Evolutionary conservation across 2,329 filamentous ascomycete species (phyloP).

Genomic region (Kalaharituber pfeilii): DNA sequence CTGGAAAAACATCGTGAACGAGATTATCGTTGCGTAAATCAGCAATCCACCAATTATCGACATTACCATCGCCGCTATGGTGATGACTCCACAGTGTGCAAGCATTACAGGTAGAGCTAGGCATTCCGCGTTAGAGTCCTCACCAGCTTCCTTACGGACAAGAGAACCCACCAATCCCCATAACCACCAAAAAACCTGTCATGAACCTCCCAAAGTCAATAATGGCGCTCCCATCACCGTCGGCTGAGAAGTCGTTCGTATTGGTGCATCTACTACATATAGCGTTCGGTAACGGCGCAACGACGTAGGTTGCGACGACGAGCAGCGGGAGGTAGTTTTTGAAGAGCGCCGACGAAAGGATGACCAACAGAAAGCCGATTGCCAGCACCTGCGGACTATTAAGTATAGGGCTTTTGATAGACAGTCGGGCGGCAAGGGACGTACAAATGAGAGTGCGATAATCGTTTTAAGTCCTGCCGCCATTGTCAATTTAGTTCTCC

Average conservation of each 20-base stretch:
- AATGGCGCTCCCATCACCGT: conserved; percentile 55
- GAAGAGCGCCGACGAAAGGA: conserved; percentile 90
- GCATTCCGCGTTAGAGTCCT: not conserved
- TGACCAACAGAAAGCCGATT: conserved; percentile 96
- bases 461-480: conserved; percentile 95
- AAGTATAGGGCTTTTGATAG: not conserved
- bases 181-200: conserved; percentile 88
- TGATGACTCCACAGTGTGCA: conserved; percentile 71
- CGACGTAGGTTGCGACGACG: conserved; percentile 85
- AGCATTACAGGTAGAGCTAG: conserved; percentile 73
- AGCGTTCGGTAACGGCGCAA: conserved; percentile 93
- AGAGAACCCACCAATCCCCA: conserved; percentile 83
- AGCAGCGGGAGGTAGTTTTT: conserved; percentile 87
- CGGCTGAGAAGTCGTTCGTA: conserved; percentile 88
- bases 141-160: too few relatives aligned
- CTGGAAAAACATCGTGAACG: conserved; percentile 95
- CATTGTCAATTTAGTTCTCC: conserved; percentile 16
- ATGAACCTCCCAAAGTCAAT: conserved; percentile 86
- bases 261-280: conserved; percentile 76
- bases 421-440: not conserved
- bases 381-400: conserved; percentile 51
- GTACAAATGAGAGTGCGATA: conserved; percentile 91
- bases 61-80: conserved; percentile 79
- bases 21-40: conserved; percentile 97
- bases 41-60: conserved; percentile 77